A percentile compares a stretch with the other conserved stretches of the same genome.
Evolutionary conservation across 495 filamentous ascomycete species (phyloP).

Genomic region (Letharia columbiana): DNA sequence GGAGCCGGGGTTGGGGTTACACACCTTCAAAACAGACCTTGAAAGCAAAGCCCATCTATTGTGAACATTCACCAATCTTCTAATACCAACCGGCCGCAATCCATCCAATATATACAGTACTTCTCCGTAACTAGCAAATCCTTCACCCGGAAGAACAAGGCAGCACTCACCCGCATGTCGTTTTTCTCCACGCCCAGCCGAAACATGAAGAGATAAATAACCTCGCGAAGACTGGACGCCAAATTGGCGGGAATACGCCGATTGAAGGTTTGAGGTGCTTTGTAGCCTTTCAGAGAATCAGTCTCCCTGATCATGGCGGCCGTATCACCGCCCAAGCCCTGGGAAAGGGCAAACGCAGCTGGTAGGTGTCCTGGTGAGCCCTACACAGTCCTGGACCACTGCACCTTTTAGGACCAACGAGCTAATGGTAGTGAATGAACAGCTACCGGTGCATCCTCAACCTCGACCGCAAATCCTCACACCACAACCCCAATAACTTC

Average conservation of each 20-base stretch:
- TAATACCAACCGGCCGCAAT: neutral
- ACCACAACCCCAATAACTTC: conserved; percentile 33
- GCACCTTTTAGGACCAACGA: too few species aligned
- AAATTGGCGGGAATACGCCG: neutral
- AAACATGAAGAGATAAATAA: neutral
- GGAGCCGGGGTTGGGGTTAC: conserved; percentile 6
- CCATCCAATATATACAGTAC: too few species aligned
- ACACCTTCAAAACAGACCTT: neutral
- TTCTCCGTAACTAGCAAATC: neutral
- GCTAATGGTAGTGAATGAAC: neutral
- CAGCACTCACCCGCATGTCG: conserved; percentile 2
- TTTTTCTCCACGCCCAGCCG: neutral
- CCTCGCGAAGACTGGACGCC: neutral
- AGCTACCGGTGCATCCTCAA: conserved; percentile 13
- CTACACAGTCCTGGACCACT: neutral
- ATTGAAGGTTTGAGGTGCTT: too few species aligned
- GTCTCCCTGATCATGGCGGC: conserved; percentile 14
- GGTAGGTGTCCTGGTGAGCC: conserved; percentile 35
- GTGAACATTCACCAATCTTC: neutral
- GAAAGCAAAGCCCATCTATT: neutral
- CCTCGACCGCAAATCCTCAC: conserved; percentile 30
- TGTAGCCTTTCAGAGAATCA: neutral
- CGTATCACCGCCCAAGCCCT: conserved; percentile 90
- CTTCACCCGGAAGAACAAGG: neutral
- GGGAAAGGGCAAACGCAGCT: conserved; percentile 71